phyloP scores from a whole-genome alignment of 768 basidiomycete genomes.

The Boletus subparvulus region DNA sequence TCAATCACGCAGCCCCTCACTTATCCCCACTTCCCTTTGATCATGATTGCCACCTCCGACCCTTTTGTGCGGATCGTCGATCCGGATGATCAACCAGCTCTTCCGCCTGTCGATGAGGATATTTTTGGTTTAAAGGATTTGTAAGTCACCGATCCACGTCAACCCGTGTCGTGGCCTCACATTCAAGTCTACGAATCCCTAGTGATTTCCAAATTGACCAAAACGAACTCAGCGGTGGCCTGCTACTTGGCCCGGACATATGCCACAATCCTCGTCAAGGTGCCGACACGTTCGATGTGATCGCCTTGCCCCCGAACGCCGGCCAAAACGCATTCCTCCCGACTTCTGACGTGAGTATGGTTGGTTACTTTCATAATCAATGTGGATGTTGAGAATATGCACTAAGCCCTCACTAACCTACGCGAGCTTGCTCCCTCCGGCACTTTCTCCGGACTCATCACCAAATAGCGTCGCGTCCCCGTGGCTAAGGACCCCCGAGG shows the following conservation, averaged over 20 bases:
- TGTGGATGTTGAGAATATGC: neutral
- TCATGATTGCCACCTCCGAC: conserved; percentile 10
- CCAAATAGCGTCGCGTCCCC: conserved; percentile 24
- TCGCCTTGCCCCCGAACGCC: neutral
- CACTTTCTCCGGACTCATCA: conserved; percentile 27
- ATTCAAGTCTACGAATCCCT: neutral
- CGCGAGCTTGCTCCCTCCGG: conserved; percentile 6
- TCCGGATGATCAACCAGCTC: conserved; percentile 14
- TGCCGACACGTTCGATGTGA: neutral
- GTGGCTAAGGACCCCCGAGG: conserved; percentile 19
- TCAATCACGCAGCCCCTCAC: neutral
- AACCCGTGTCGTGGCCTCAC: conserved; percentile 8
- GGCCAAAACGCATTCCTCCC: neutral
- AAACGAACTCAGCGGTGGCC: conserved; percentile 5
- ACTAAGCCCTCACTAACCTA: neutral
- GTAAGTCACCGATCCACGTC: conserved; percentile 14
- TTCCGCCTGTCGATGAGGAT: conserved; percentile 27
- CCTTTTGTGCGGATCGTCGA: conserved; percentile 18
- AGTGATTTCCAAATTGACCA: neutral
- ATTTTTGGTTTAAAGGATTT: conserved; percentile 14
- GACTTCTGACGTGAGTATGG: conserved; percentile 11
- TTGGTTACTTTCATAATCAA: neutral
- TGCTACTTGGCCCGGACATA: conserved; percentile 7
- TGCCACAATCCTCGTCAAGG: neutral
- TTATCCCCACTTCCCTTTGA: neutral